These are phyloP conservation scores for Sarocladiaceae sp. DNA, from an alignment of 2,329 filamentous ascomycete species.

Conservation along the genomic window DNA sequence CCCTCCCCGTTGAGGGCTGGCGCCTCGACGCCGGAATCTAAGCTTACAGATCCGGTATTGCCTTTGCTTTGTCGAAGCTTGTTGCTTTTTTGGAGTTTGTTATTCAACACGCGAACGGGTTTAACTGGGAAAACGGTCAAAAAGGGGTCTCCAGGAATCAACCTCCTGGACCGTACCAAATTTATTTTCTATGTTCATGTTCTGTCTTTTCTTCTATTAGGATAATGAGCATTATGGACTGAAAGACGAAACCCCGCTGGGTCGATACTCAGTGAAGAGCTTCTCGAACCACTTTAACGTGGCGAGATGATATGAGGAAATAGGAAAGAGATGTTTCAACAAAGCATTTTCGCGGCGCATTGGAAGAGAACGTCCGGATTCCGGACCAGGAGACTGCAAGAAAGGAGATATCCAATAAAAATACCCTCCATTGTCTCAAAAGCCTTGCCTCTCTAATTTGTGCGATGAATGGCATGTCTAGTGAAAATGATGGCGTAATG, in stretches of 20 bases:
- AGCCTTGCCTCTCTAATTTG: no score
- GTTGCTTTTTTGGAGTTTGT: no score
- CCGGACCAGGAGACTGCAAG: background rate
- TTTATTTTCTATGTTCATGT: slow-evolving; percentile 6
- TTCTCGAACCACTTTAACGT: slow-evolving; percentile 7
- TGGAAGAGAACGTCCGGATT: slow-evolving; percentile 1
- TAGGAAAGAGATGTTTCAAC: slow-evolving; percentile 6
- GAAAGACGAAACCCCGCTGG: no score
- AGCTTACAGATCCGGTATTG: no score
- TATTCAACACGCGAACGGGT: no score
- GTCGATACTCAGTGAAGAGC: no score
- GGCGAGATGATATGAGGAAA: background rate
- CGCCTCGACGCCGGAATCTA: slow-evolving; percentile 54
- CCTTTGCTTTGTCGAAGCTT: no score
- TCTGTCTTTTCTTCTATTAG: background rate
- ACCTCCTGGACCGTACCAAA: slow-evolving; percentile 2
- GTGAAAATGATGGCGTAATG: no score
- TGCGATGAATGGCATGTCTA: no score
- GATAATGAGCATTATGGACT: slow-evolving; percentile 7
- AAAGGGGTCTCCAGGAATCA: slow-evolving; percentile 1
- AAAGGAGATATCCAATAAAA: background rate
- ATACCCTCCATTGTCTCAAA: no score
- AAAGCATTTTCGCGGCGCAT: slow-evolving; percentile 8
- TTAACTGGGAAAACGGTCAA: no score
- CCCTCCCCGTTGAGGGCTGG: slow-evolving; percentile 78